phyloP scores from a whole-genome alignment of 306 rosid genomes.

The Vigna mungo region DNA sequence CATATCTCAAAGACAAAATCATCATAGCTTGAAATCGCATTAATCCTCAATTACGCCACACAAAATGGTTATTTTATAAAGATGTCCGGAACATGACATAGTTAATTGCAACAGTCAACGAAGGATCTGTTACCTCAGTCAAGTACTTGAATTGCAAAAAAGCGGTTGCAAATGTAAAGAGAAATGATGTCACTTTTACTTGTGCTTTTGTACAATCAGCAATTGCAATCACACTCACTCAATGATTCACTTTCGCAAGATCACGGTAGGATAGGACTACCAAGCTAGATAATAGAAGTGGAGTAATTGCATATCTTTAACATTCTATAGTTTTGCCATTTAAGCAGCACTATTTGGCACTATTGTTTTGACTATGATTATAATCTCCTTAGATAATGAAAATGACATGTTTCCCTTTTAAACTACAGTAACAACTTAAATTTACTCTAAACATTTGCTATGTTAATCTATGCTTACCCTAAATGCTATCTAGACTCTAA shows the following conservation, averaged over 20 bases:
- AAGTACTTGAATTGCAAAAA: background rate
- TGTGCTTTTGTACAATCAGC: background rate
- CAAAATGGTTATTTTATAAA: constrained; percentile 3
- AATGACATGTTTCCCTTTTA: background rate
- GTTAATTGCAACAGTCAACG: background rate
- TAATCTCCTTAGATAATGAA: background rate
- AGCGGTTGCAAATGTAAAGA: background rate
- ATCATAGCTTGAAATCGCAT: background rate
- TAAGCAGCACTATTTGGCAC: background rate
- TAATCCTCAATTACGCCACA: constrained; percentile 6
- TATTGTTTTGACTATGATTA: background rate
- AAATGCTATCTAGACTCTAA: background rate
- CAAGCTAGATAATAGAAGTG: background rate
- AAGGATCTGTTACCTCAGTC: background rate
- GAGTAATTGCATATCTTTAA: background rate
- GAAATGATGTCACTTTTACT: background rate
- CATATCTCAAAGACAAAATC: constrained; percentile 12
- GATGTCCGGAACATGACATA: background rate
- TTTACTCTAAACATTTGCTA: background rate
- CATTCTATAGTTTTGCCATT: background rate
- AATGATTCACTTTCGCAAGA: background rate
- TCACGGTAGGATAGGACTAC: background rate
- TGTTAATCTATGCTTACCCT: background rate
- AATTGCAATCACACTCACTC: constrained; percentile 10
- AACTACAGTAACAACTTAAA: background rate